Percentiles rank a stretch among this genome's conserved stretches.
Evolutionary conservation across 169 alveolate genomes (phyloP).

Genomic region (Besnoitia besnoiti): DNA sequence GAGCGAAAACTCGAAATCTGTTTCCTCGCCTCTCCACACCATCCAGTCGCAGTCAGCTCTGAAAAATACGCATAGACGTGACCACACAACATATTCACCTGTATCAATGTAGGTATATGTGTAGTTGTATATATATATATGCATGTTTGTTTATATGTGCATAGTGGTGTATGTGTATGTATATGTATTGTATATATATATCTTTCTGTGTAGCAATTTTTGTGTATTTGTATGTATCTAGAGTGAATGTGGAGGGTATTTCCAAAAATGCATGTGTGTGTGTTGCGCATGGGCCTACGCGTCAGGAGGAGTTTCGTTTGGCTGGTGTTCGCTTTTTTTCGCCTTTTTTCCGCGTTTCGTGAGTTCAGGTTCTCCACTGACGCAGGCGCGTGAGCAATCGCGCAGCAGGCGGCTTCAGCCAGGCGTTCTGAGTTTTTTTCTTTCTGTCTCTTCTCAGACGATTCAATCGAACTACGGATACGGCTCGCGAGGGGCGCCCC

Average conservation of each 20-base stretch:
- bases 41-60: no score
- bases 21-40: no score
- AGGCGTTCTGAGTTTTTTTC: background rate
- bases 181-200: no score
- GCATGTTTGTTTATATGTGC: no score
- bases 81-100: no score
- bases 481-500: constrained; percentile 85
- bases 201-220: background rate
- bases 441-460: constrained; percentile 14
- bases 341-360: no score
- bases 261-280: no score
- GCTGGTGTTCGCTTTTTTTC: background rate
- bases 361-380: background rate
- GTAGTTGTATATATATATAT: no score
- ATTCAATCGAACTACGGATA: constrained; percentile 82
- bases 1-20: constrained; percentile 64
- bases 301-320: background rate
- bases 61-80: no score
- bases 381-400: background rate
- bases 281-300: background rate
- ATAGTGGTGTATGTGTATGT: no score
- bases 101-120: no score
- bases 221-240: background rate
- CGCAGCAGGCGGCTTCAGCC: background rate
- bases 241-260: background rate